Conservation (phyloP, 805 yeast genomes). For the Saccharomycopsis oosterbeekiorum region DNA sequence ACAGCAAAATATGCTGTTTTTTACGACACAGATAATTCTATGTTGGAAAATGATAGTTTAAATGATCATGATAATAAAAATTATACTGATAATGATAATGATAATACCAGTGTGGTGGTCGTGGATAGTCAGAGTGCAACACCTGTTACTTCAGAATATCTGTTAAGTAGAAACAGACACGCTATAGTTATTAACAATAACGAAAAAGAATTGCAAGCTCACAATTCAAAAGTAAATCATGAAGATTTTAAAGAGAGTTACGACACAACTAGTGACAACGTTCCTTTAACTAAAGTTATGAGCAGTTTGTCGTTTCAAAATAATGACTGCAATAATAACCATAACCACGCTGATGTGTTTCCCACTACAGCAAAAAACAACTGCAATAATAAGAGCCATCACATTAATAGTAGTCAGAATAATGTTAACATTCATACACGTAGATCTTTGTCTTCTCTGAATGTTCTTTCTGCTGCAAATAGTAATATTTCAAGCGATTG, state of each 20-base stretch:
- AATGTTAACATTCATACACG: not conserved
- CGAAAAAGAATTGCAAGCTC: not conserved
- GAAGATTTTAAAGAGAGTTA: not conserved
- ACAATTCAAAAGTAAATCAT: not conserved
- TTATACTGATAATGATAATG: not conserved
- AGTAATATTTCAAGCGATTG: not conserved
- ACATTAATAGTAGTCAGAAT: not conserved
- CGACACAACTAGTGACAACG: not conserved
- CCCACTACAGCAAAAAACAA: too few relatives aligned
- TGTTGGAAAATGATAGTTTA: not conserved
- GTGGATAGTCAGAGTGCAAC: not conserved
- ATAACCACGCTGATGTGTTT: too few relatives aligned
- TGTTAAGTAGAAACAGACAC: not conserved
- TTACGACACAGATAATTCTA: not conserved
- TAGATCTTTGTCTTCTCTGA: not conserved
- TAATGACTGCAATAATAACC: not conserved
- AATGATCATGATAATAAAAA: not conserved
- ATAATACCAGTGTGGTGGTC: not conserved
- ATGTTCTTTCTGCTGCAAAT: not conserved
- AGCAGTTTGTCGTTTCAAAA: not conserved
- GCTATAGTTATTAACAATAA: not conserved
- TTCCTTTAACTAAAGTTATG: not conserved
- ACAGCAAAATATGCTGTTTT: not conserved
- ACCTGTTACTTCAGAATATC: not conserved
- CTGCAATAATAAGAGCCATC: too few relatives aligned